A percentile compares a stretch with the other conserved stretches of the same genome.
phyloP scores from a whole-genome alignment of 148 eudicot genomes.

The Rhododendron griersonianum region DNA sequence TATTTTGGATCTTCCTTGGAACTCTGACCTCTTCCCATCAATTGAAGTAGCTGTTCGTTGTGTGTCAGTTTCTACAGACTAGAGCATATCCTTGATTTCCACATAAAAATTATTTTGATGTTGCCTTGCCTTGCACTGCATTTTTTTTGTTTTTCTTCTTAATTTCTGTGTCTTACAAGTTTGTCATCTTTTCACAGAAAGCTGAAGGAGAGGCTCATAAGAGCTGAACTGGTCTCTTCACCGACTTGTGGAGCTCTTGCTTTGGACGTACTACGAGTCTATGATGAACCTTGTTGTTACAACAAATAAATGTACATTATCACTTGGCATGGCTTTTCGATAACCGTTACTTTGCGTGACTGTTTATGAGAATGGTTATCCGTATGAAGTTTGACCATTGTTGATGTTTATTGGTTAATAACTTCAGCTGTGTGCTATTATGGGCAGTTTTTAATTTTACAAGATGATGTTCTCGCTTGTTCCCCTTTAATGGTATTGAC shows the following conservation, averaged over 20 bases:
- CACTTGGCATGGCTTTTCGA: not conserved
- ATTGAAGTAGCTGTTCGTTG: not conserved
- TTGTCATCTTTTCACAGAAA: constrained; percentile 20
- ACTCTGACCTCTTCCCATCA: not conserved
- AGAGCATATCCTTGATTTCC: not conserved
- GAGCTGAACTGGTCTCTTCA: constrained; percentile 16
- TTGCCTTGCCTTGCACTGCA: not conserved
- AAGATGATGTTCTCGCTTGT: not conserved
- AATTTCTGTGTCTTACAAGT: not conserved
- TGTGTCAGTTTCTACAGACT: not conserved
- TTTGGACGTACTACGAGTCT: not conserved
- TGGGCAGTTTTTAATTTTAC: not conserved
- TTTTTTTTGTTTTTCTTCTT: not conserved
- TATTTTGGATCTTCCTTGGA: not conserved
- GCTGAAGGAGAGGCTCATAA: constrained; percentile 27
- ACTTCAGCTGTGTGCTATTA: not conserved
- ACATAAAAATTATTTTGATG: not conserved
- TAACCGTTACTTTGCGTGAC: not conserved
- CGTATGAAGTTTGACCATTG: not conserved
- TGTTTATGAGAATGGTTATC: not conserved
- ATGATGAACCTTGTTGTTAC: not conserved
- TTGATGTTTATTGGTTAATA: not conserved
- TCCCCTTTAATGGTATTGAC: not conserved
- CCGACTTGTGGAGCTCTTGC: not conserved
- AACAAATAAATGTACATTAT: not conserved